Base-by-base conservation (phyloP, 176 grass and related monocot species). In the Canna indica region DNA sequence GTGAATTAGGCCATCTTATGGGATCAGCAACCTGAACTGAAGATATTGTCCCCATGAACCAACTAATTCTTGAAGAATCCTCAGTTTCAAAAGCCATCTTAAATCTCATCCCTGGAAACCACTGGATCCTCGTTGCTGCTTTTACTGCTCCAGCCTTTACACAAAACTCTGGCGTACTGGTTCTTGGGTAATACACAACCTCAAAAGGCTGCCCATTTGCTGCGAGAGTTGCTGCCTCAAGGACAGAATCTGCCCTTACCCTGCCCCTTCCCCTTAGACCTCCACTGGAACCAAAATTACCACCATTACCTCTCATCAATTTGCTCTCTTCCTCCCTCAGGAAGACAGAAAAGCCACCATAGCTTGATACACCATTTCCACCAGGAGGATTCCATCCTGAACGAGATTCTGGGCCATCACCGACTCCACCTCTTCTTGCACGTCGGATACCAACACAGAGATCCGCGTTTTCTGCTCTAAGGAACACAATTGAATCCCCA, bases 21-120 rank as follows among this genome's bases (percentile, higher is more conserved):
- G 86, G 75, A 61, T 97, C 93, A 2, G 86, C 81, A 53, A 85
- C n/a, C 36, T 81, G 75, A 76, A 85, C 59, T 32, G 67, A 81
- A 77, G 88, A 83, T 71, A 97, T 28, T 47, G 86, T 85, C 65
- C 93, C 93, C 93, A 90, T 87, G 83, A 97, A 92, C 93, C 93
- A 97, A 81, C 93, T 97, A 74, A 97, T 97, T 82, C 93, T 72
- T n/a, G 88, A 91, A 33, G 84, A 79, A 74, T 97, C 93, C 84
- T 92, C 88, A 8, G 93, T 92, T 79, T 97, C 93, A 79, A 97
- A 97, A 33, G 93, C 83, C 93, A 97, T 97, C 73, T 92, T 97
- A 77, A 97, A 97, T 25, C 93, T 83, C 86, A 85, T 87, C 26
- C 88, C 86, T 0, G 81, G 79, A 45, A 72, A 79, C 93, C 93